These are phyloP conservation scores for Ustilago hordei DNA, from an alignment of 1,284 basidiomycete species.

Conservation along the genomic window DNA sequence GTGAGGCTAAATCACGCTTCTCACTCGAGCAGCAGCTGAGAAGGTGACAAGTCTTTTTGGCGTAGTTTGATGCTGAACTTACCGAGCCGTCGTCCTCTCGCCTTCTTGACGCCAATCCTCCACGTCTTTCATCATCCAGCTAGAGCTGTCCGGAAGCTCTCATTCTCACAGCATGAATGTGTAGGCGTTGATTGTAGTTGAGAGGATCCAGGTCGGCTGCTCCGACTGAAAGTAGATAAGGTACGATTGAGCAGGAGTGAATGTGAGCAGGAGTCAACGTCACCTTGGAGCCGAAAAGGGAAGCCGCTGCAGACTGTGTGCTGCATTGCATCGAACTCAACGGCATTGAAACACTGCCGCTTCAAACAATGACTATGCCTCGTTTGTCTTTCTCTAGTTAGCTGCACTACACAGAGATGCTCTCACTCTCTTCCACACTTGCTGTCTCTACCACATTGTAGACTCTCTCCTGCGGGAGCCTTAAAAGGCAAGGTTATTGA, in stretches of 20 bases:
- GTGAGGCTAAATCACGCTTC: background rate
- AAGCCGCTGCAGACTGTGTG: conserved; percentile 6
- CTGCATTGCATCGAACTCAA: background rate
- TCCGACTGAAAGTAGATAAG: background rate
- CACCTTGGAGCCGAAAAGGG: background rate
- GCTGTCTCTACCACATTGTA: background rate
- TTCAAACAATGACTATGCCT: background rate
- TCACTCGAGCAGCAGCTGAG: background rate
- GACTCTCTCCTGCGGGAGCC: no score
- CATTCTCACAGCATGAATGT: background rate
- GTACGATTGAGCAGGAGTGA: background rate
- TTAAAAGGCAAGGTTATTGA: background rate
- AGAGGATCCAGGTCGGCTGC: background rate
- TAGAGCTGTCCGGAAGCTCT: no score
- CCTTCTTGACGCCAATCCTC: background rate
- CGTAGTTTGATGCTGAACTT: background rate
- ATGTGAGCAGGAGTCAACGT: background rate
- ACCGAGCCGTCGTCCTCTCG: background rate
- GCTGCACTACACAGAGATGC: background rate
- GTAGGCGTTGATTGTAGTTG: background rate
- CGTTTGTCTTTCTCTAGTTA: background rate
- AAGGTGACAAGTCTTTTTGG: background rate
- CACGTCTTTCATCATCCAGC: background rate
- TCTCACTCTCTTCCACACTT: background rate
- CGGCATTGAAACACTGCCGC: background rate